Evolutionary conservation across 257 asterid species (phyloP), one percentile per base, ranked within the genome.

Genomic region (Lithospermum erythrorhizon): DNA sequence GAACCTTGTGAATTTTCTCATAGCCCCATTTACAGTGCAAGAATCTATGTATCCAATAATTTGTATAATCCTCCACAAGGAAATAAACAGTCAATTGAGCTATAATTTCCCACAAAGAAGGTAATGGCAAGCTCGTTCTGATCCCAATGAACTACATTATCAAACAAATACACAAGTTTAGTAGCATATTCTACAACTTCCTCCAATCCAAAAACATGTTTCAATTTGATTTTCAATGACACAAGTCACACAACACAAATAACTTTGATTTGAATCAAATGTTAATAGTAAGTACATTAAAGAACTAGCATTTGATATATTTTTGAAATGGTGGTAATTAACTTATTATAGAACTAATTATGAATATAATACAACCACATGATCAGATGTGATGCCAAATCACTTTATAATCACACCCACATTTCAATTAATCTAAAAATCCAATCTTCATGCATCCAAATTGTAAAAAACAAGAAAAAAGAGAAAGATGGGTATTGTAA

Each of bases 1-100:
- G 98, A 66, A 93, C 95, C 83, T 76, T 82, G 87, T 93, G 98
- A 58, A 93, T 93, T 49, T 84, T 93, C 76, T 93, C 97, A 61
- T 93, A 93, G 9, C 98, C 98, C 98, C 98, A 93, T 57, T 84
- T 83, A 75, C 83, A 77, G 71, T 93, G 98, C 75, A 93, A 76
- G 21, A 84, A 79, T 53, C 98, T 86, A 67, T 93, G 98, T 74
- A 93, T 69, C 98, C 98, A 93, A 68, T 93, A 93, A 78, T 93
- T 93, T 53, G 85, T 64, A 64, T 93, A 93, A 67, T 93, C 98
- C 78, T 93, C 98, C 57, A 88, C 89, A 5, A 89, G 9, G 73
- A 93, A 88, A 70, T 93, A 93, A 25, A 82, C 87, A 21, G 73
- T 78, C 74, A 93, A 74, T 68, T 93, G 98, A 59, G 81, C 58